Conservation (phyloP, 75 land plant genomes). For the Cunninghamia lanceolata region DNA sequence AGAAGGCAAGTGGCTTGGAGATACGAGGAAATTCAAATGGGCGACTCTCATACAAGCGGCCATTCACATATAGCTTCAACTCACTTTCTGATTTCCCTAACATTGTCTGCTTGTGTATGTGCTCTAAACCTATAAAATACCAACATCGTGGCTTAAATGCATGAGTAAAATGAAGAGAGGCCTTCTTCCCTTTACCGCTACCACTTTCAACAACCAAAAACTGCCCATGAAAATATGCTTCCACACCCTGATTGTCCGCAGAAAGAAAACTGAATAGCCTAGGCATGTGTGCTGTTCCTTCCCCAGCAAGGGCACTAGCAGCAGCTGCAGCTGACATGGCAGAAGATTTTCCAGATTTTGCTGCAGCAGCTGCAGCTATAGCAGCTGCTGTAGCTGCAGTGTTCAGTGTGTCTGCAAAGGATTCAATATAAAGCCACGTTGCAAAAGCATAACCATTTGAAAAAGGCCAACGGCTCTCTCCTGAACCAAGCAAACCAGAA, state of each 20-base stretch:
- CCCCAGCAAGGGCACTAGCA: slow-evolving; percentile 98
- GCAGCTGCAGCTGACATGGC: slow-evolving; percentile 98
- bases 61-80: slow-evolving; percentile 87
- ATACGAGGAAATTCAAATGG: slow-evolving; percentile 94
- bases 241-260: slow-evolving; percentile 92
- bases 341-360: slow-evolving; percentile 91
- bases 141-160: slow-evolving; percentile 91
- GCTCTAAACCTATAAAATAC: slow-evolving; percentile 98
- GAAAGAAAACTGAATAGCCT: slow-evolving; percentile 94
- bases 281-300: slow-evolving; percentile 99
- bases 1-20: slow-evolving; percentile 91
- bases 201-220: slow-evolving; percentile 94
- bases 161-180: slow-evolving; percentile 94
- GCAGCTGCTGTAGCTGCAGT: slow-evolving; percentile 98
- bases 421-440: slow-evolving; percentile 98
- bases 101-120: slow-evolving; percentile 70
- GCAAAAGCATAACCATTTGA: slow-evolving; percentile 96
- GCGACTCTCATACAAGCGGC: slow-evolving; percentile 80
- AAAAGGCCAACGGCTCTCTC: slow-evolving; percentile 97
- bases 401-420: slow-evolving; percentile 89
- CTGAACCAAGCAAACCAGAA: slow-evolving; percentile 97
- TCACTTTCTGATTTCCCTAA: slow-evolving; percentile 95
- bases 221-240: slow-evolving; percentile 98
- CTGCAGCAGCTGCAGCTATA: slow-evolving; percentile 95
- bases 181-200: slow-evolving; percentile 81